Conservation (phyloP, 257 asterid species). For the Solanum etuberosum region DNA sequence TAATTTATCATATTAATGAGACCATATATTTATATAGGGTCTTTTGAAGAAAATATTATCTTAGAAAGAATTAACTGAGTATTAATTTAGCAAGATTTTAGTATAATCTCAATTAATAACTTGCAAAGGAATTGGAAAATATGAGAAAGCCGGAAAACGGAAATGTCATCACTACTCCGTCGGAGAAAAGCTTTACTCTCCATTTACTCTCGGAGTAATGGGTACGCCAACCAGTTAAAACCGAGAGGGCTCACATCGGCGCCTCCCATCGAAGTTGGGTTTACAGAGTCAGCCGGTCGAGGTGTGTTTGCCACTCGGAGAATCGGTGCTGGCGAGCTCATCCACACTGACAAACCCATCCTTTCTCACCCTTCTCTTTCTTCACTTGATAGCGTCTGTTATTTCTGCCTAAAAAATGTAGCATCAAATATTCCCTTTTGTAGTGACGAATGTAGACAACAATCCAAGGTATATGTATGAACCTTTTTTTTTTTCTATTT, state of each 20-base stretch:
- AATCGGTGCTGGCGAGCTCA: constrained; percentile 57
- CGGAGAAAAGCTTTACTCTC: not conserved
- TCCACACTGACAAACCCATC: constrained; percentile 59
- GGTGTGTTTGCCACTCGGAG: constrained; percentile 56
- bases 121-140: not conserved
- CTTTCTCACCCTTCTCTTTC: constrained; percentile 55
- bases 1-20: too few species aligned
- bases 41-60: too few species aligned
- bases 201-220: not conserved
- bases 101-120: too few species aligned
- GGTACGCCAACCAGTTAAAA: not conserved
- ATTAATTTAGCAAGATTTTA: too few species aligned
- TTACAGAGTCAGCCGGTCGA: constrained; percentile 51
- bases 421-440: constrained; percentile 30
- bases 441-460: constrained; percentile 36
- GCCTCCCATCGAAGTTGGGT: constrained; percentile 48
- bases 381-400: constrained; percentile 39
- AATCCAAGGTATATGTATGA: constrained; percentile 25
- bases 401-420: constrained; percentile 51
- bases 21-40: too few species aligned
- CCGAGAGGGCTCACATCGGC: constrained; percentile 12
- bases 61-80: too few species aligned
- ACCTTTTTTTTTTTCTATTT: not conserved
- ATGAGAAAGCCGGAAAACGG: not conserved
- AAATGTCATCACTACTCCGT: not conserved